phyloP scores from a whole-genome alignment of 1,284 basidiomycete genomes.

The Sanguinoderma infundibulare region DNA sequence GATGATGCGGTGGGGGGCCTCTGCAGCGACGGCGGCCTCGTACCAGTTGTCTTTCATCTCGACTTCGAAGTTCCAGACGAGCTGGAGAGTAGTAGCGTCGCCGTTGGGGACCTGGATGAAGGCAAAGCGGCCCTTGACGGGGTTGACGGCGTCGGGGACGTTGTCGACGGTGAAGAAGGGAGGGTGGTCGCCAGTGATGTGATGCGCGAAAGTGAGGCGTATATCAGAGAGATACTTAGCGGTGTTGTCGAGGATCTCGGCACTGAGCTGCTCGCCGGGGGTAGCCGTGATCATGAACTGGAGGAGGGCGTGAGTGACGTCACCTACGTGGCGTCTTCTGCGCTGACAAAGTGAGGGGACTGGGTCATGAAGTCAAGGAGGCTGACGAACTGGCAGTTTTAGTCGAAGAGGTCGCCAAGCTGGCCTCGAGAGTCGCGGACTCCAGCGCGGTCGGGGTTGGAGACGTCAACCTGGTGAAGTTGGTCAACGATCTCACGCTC shows the following conservation, averaged over 20 bases:
- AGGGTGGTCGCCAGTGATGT: slow-evolving; percentile 53
- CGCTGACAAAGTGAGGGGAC: slow-evolving; percentile 21
- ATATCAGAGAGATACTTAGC: slow-evolving; percentile 56
- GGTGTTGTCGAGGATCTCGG: slow-evolving; percentile 57
- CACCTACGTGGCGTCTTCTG: slow-evolving; percentile 36
- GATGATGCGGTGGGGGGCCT: slow-evolving; percentile 69
- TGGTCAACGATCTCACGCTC: slow-evolving; percentile 42
- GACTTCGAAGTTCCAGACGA: slow-evolving; percentile 84
- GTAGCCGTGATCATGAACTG: slow-evolving; percentile 81
- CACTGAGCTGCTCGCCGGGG: slow-evolving; percentile 52
- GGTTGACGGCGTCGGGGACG: slow-evolving; percentile 73
- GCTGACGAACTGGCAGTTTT: slow-evolving; percentile 58
- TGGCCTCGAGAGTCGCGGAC: slow-evolving; percentile 35
- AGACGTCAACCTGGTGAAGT: slow-evolving; percentile 19
- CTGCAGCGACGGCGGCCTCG: slow-evolving; percentile 70
- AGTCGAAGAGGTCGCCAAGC: slow-evolving; percentile 49
- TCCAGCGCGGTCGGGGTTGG: slow-evolving; percentile 36
- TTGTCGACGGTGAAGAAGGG: slow-evolving; percentile 48
- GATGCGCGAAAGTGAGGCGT: slow-evolving; percentile 47
- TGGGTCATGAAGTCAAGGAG: slow-evolving; percentile 38
- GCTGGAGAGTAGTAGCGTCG: slow-evolving; percentile 56
- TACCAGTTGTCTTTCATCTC: slow-evolving; percentile 91
- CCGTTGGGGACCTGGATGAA: slow-evolving; percentile 76
- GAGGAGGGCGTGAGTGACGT: slow-evolving; percentile 63
- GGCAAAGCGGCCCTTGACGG: slow-evolving; percentile 73